phyloP scores from a whole-genome alignment of 306 rosid genomes.

The Cucumis hystrix region DNA sequence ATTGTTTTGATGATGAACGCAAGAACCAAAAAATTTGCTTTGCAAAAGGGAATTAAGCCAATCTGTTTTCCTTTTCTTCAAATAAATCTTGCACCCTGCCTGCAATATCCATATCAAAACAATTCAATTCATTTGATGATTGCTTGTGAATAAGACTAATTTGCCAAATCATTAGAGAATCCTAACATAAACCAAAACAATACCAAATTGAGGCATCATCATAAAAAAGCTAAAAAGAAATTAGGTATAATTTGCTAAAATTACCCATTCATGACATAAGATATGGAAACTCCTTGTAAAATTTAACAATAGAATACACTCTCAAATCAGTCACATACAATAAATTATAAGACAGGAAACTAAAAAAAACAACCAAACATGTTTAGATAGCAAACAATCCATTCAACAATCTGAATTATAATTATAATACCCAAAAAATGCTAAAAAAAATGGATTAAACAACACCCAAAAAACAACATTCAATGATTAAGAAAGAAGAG shows the following conservation, averaged over 20 bases:
- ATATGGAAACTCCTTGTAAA: background rate
- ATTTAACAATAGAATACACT: background rate
- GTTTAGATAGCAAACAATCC: background rate
- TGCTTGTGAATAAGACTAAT: background rate
- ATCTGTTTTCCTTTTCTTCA: slow-evolving; percentile 31
- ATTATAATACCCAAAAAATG: background rate
- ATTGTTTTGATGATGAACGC: slow-evolving; percentile 49
- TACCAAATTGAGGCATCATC: background rate
- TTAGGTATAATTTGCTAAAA: background rate
- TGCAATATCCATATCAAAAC: slow-evolving; percentile 15
- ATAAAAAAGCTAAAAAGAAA: background rate
- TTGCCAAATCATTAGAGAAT: background rate
- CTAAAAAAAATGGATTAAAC: background rate
- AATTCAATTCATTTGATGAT: background rate
- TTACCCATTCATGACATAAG: background rate
- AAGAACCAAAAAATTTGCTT: slow-evolving; percentile 51
- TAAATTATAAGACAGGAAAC: background rate
- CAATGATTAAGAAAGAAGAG: background rate
- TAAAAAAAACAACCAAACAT: background rate
- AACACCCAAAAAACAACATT: background rate
- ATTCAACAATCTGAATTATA: background rate
- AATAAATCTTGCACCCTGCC: slow-evolving; percentile 33
- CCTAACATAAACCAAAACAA: background rate
- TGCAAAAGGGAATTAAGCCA: slow-evolving; percentile 59
- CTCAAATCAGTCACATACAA: background rate